Evolutionary conservation across 1,284 basidiomycete species (phyloP), one percentile per base, ranked within the genome.

Genomic region (Ustilago trichophora): DNA sequence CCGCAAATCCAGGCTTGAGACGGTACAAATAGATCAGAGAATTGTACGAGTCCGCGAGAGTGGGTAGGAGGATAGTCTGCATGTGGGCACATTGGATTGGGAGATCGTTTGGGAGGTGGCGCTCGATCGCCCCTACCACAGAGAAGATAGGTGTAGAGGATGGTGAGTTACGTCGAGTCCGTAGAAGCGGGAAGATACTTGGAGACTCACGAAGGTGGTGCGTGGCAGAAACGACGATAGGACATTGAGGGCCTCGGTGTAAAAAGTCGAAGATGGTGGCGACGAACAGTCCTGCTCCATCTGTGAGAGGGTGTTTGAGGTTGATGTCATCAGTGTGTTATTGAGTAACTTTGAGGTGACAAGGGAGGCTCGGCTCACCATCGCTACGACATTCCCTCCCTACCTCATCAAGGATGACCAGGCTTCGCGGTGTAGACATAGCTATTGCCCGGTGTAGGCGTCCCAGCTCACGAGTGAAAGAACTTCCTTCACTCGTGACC

Each of bases 401-500:
- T 1, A 71, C 67, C 44, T 71, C 67, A 22, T 71, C 67, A 15
- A 71, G 57, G 13, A 71, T 48, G 26, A 71, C 62, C n/a, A 71
- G 50, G 27, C 62, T 64, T 34, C 40, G 22, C 18, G 32, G 40
- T 2, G 67, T 71, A 2, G 67, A 66, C 38, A 51, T 49, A 12
- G 57, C 44, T 24, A 71, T 47, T 15, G 57, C 56, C 27, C 62
- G 57, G 31, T 56, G 58, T n/a, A 71, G 50, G 13, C 63, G 56
- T 4, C 56, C 57, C 8, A 71, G 57, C 46, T 71, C 67, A 19
- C 53, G 57, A 0, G 63, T 60, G 29, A 71, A 71, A 0, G 67
- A 71, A 43, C 67, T 71, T 15, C 57, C 62, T 34, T 71, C 63
- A 35, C 57, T 62, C 12, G 57, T 40, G 1, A 71, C 50, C 11